Evolutionary conservation across 306 rosid genomes (phyloP), one percentile per base, ranked within the genome.

Genomic region (Prunus mira): DNA sequence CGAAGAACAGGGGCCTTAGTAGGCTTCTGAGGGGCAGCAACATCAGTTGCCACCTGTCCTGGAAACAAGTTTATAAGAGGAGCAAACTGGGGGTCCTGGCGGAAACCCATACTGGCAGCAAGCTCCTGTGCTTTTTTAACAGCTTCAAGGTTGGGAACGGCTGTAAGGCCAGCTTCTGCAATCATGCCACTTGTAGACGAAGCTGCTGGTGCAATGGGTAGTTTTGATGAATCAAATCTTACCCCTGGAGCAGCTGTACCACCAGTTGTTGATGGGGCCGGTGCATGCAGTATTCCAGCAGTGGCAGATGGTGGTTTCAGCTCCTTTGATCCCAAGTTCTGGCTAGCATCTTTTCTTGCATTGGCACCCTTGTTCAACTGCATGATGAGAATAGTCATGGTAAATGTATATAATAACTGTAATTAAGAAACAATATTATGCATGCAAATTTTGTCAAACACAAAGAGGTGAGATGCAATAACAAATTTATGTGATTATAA

Each of bases 21-120:
- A 46, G 96, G 98, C 84, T 90, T 94, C 89, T 89, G 98, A 5
- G 89, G 83, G 76, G 77, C 57, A 75, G 89, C 71, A 72, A 71
- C 78, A 71, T 94, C 97, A 2, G 93, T 67, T 52, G 81, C 81
- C 73, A 61, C n/a, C 82, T 92, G 96, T 73, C 96, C 95, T 1
- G 97, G 96, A 87, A 94, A 94, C 89, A 89, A 80, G 80, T 92
- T 94, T 76, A 94, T 90, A 12, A 90, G 83, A 71, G 98, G 96
- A 84, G 90, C 93, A 89, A 94, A 94, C 83, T 92, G 91, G 19
- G 98, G 98, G 86, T 94, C 97, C 55, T 94, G 98, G 38, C 88
- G 94, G 69, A 92, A 94, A 41, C 98, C 98, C 97, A 94, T 92
- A 84, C 90, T 86, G 25, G 97, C 95, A 81, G 98, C 97, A 24